Conservation (phyloP, 139 green algal genomes). For the Astrephomene gubernaculifera region DNA sequence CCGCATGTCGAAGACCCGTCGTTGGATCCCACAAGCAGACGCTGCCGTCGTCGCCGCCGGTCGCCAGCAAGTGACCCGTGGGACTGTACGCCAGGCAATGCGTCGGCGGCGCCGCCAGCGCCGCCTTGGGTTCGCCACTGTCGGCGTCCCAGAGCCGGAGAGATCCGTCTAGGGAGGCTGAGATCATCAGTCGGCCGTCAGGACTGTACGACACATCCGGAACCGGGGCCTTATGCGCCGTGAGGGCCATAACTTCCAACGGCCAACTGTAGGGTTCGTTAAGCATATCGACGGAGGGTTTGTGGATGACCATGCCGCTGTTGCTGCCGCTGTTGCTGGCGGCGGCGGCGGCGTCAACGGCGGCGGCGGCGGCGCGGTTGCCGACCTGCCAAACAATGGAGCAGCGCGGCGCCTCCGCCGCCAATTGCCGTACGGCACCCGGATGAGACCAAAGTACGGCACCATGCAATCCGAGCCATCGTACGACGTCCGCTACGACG, state of each 20-base stretch:
- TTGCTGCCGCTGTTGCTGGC: no score
- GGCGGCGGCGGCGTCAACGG: no score
- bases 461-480: constrained; percentile 31
- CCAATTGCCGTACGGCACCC: constrained; percentile 24
- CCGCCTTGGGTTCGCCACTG: constrained; percentile 38
- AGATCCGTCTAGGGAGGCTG: constrained; percentile 31
- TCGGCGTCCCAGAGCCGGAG: constrained; percentile 25
- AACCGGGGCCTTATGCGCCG: constrained; percentile 14
- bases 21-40: constrained; percentile 10
- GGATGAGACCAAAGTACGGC: constrained; percentile 33
- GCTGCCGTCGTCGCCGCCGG: constrained; percentile 12
- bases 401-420: constrained; percentile 28
- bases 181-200: constrained; percentile 32
- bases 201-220: constrained; percentile 7
- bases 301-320: no score
- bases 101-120: constrained; percentile 16
- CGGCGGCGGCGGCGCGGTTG: background rate
- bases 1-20: background rate
- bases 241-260: constrained; percentile 35
- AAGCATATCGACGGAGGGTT: constrained; percentile 1
- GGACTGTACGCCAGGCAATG: constrained; percentile 25
- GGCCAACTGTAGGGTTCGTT: constrained; percentile 29
- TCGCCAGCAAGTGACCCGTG: constrained; percentile 20
- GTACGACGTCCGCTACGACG: constrained; percentile 21
- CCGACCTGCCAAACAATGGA: constrained; percentile 4